Evolutionary conservation across 768 basidiomycete genomes (phyloP).

Genomic region (Mycena chlorophos): DNA sequence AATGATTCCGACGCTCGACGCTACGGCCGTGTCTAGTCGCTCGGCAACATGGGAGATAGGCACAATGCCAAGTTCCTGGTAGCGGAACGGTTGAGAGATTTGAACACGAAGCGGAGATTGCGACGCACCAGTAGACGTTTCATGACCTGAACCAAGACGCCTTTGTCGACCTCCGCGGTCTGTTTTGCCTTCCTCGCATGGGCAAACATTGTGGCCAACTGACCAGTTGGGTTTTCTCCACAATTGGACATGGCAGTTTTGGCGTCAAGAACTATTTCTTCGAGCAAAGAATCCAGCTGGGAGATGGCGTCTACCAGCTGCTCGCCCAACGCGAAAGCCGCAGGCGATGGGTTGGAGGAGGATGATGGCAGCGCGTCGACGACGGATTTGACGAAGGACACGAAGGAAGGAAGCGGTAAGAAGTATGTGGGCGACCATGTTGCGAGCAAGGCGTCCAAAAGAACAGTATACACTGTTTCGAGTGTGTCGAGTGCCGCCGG

Average conservation of each 20-base stretch:
- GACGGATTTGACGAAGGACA: slow-evolving; percentile 65
- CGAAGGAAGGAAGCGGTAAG: slow-evolving; percentile 52
- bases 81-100: not conserved
- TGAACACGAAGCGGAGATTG: not conserved
- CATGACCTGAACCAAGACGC: slow-evolving; percentile 56
- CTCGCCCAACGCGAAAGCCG: slow-evolving; percentile 58
- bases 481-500: slow-evolving; percentile 54
- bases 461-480: slow-evolving; percentile 67
- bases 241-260: slow-evolving; percentile 41
- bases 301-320: slow-evolving; percentile 78
- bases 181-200: slow-evolving; percentile 52
- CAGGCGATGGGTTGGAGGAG: slow-evolving; percentile 54
- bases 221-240: slow-evolving; percentile 35
- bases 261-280: slow-evolving; percentile 64
- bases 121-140: slow-evolving; percentile 60
- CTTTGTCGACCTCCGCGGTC: slow-evolving; percentile 63
- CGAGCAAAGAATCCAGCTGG: slow-evolving; percentile 76
- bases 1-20: slow-evolving; percentile 67
- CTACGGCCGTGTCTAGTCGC: slow-evolving; percentile 65
- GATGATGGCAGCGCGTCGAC: slow-evolving; percentile 67
- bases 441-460: slow-evolving; percentile 57
- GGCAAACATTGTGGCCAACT: slow-evolving; percentile 23
- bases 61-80: slow-evolving; percentile 60
- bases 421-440: slow-evolving; percentile 53
- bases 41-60: slow-evolving; percentile 66